Base-by-base conservation (phyloP, 2,329 filamentous ascomycete species). In the Fusarium haematococcum region DNA sequence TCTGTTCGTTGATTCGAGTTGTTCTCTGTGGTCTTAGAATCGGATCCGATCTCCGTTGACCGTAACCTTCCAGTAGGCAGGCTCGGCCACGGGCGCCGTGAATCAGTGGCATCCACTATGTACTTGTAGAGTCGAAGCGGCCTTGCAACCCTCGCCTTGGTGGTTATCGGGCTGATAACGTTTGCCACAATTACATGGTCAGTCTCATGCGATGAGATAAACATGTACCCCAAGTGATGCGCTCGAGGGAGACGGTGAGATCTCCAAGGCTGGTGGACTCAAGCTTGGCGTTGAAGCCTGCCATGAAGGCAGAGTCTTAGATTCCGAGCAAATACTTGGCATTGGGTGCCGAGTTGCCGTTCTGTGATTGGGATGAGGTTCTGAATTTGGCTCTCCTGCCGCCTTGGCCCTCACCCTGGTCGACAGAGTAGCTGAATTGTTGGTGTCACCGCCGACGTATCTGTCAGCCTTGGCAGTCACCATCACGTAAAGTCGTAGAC, bases 401-500 rank as follows among this genome's bases (percentile, higher is more conserved):
- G 43, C 14, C 43, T 18, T 48, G 8, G 14, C 43, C 23, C 5
- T 45, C 20, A 25, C 43, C 43, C 43, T 25, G 43, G 43, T 48
- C 43, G 16, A 48, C 23, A 48, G 13, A 48, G 23, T 25, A 48
- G 43, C 43, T 48, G 43, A 11, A 48, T 48, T 48, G 14, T 48
- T 48, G 43, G 23, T 48, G 43, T 48, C 43, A 48, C 43, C 23
- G 14, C 43, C 43, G 13, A 25, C 43, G 43, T 48, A 48, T 16
- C 20, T 48, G 20, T 48, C 23, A 48, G 50, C 30, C 33, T 67
- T 32, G 35, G 50, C 63, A 56, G 54, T 59, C 50, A 16, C 32
- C 23, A 30, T 82, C 76, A 84, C n/a, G 93, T 94, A 83, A 98
- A 98, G 82, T 98, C 94, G 80, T 98, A 98, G 50, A 97, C 91